Percentiles rank a stretch among this genome's conserved stretches.
Evolutionary conservation across 441 rosid species (phyloP).

Genomic region (Geranium incanum): DNA sequence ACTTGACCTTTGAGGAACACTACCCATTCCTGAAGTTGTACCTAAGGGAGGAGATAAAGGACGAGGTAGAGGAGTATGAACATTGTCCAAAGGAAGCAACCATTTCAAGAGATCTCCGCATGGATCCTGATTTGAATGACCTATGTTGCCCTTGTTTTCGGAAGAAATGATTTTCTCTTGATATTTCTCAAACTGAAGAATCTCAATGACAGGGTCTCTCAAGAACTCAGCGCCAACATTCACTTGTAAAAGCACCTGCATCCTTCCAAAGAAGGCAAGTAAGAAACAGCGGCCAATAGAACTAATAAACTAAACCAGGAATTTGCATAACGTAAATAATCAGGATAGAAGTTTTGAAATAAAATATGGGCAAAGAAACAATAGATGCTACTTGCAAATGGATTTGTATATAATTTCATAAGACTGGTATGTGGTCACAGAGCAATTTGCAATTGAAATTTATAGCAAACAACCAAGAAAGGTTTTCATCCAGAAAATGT

Average conservation of each 20-base stretch:
- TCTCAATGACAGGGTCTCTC: slow-evolving; percentile 80
- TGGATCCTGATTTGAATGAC: slow-evolving; percentile 44
- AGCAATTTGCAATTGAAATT: background rate
- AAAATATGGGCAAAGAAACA: background rate
- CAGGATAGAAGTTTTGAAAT: background rate
- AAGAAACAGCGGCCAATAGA: slow-evolving; percentile 38
- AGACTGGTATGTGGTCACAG: background rate
- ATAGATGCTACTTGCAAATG: background rate
- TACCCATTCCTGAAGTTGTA: slow-evolving; percentile 51
- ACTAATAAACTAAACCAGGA: slow-evolving; percentile 9
- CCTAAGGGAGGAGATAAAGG: slow-evolving; percentile 47
- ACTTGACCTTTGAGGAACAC: slow-evolving; percentile 45
- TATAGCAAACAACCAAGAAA: background rate
- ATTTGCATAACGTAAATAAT: background rate
- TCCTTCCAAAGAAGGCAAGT: slow-evolving; percentile 78
- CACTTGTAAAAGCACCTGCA: slow-evolving; percentile 92
- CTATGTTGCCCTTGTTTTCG: slow-evolving; percentile 30
- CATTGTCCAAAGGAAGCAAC: slow-evolving; percentile 88
- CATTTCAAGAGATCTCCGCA: slow-evolving; percentile 78
- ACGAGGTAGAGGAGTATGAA: slow-evolving; percentile 50
- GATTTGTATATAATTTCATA: background rate
- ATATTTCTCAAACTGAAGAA: slow-evolving; percentile 89
- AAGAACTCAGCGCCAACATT: slow-evolving; percentile 62
- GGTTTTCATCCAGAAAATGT: background rate
- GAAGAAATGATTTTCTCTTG: slow-evolving; percentile 33